These are phyloP conservation scores for Pichia pseudocactophila DNA, from an alignment of 805 yeast genomes.

Conservation along the genomic window DNA sequence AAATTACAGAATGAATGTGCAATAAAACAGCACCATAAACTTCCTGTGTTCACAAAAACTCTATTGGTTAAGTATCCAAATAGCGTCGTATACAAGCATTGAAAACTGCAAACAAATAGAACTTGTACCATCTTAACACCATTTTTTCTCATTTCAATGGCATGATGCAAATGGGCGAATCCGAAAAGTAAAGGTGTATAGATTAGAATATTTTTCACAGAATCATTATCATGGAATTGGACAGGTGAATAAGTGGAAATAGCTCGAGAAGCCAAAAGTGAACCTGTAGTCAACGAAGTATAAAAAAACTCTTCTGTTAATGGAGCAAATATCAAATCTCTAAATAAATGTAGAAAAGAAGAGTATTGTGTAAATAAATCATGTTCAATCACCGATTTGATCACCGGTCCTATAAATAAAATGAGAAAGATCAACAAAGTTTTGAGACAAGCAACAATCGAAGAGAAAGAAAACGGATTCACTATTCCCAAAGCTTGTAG, in stretches of 20 bases:
- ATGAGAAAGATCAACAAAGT: constrained; percentile 15
- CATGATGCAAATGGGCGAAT: constrained; percentile 74
- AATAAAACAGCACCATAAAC: constrained; percentile 46
- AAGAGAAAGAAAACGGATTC: neutral
- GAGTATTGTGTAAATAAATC: neutral
- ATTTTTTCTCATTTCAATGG: constrained; percentile 33
- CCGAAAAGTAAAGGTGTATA: constrained; percentile 63
- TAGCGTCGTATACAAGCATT: constrained; percentile 53
- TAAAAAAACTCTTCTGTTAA: constrained; percentile 70
- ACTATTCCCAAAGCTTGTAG: constrained; percentile 15
- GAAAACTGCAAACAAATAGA: constrained; percentile 35
- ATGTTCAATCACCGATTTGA: neutral
- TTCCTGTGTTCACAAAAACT: constrained; percentile 42
- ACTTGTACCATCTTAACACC: constrained; percentile 24
- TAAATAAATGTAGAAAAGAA: constrained; percentile 16
- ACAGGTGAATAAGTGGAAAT: constrained; percentile 11
- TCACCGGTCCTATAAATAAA: constrained; percentile 33
- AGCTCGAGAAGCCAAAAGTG: constrained; percentile 8
- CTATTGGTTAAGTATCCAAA: constrained; percentile 64
- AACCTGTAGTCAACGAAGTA: constrained; percentile 31
- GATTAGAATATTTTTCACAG: constrained; percentile 5
- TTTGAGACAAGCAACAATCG: neutral
- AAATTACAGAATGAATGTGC: constrained; percentile 64
- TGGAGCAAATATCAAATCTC: constrained; percentile 66
- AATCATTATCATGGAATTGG: neutral